phyloP scores from a whole-genome alignment of 2,329 filamentous ascomycete species.

The Sarocladium brachiariae region DNA sequence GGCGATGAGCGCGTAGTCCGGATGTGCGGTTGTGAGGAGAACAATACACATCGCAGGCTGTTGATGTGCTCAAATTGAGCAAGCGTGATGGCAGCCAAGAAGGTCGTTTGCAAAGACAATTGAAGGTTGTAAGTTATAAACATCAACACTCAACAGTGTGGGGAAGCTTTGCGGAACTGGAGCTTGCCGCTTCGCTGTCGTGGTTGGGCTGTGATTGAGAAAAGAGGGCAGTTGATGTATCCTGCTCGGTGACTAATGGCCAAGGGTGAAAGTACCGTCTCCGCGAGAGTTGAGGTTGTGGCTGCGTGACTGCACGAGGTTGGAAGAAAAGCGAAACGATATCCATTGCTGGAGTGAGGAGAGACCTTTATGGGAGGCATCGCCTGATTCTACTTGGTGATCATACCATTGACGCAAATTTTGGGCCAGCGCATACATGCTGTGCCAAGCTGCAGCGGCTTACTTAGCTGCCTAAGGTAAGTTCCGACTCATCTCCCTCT shows the following conservation, averaged over 20 bases:
- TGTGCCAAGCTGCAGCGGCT: neutral
- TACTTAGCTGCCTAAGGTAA: too few relatives aligned
- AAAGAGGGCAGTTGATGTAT: neutral
- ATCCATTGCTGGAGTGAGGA: too few relatives aligned
- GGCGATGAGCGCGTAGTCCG: constrained; percentile 66
- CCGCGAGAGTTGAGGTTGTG: too few relatives aligned
- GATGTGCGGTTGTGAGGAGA: constrained; percentile 68
- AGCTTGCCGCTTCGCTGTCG: neutral
- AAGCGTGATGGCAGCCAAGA: neutral
- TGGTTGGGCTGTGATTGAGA: constrained; percentile 1
- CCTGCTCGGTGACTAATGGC: too few relatives aligned
- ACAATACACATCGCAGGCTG: constrained; percentile 64
- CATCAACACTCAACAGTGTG: constrained; percentile 1
- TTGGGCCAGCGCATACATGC: neutral
- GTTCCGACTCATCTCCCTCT: too few relatives aligned
- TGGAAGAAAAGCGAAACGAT: too few relatives aligned
- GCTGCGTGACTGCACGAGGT: too few relatives aligned
- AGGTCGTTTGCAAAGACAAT: neutral
- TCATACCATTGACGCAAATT: constrained; percentile 1
- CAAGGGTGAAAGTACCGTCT: too few relatives aligned
- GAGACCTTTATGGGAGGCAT: too few relatives aligned
- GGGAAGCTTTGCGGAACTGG: neutral
- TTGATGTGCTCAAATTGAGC: neutral
- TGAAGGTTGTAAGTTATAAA: neutral
- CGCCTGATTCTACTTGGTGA: neutral